These are phyloP conservation scores for Effrenium voratum DNA, from an alignment of 73 alveolate species.

Conservation along the genomic window DNA sequence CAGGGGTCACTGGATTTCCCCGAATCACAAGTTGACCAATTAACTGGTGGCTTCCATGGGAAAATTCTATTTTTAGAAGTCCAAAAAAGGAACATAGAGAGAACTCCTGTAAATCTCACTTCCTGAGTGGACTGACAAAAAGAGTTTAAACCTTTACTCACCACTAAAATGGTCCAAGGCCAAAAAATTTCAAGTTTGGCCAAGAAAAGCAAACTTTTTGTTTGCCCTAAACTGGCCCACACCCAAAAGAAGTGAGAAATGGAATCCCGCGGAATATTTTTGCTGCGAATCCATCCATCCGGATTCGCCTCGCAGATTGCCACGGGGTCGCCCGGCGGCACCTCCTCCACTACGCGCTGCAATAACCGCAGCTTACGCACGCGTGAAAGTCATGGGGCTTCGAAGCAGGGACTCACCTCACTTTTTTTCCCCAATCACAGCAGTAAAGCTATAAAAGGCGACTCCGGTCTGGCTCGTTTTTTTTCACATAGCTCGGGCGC, in stretches of 20 bases:
- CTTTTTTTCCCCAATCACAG: background rate
- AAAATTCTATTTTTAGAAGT: too few species aligned
- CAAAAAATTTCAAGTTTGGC: background rate
- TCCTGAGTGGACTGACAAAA: background rate
- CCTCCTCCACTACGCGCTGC: constrained; percentile 76
- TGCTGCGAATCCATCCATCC: too few species aligned
- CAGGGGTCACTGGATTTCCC: too few species aligned
- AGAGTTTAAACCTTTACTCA: background rate
- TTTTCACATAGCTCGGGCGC: constrained; percentile 41
- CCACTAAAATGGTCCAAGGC: background rate
- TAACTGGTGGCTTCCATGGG: too few species aligned
- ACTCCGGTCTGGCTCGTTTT: background rate
- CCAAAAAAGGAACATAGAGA: too few species aligned
- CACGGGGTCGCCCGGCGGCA: constrained; percentile 38
- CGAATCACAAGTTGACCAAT: too few species aligned
- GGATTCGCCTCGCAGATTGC: constrained; percentile 80
- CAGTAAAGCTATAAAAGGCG: background rate
- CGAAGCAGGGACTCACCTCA: too few species aligned
- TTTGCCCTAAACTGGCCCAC: too few species aligned
- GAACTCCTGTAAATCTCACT: too few species aligned
- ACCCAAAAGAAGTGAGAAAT: too few species aligned
- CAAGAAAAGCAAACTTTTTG: background rate
- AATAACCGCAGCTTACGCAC: constrained; percentile 29
- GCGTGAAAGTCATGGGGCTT: background rate
- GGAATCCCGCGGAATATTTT: too few species aligned